Evolutionary conservation across 2,329 filamentous ascomycete genomes (phyloP), one percentile per base, ranked within the genome.

Genomic region (Sporothrix protearum): DNA sequence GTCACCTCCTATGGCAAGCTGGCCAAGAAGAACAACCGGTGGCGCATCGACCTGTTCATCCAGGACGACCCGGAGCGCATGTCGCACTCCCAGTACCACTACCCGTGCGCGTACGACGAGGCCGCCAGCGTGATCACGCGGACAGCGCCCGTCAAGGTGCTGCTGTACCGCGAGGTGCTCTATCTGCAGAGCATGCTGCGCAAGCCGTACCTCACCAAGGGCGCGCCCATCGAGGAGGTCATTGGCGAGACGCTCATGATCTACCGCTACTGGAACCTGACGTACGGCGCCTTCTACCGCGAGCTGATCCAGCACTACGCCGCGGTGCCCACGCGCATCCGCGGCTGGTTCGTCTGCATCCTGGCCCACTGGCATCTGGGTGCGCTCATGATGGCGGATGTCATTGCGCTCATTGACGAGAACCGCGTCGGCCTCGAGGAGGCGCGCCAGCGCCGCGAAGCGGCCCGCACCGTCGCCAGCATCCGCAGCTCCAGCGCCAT

Each of bases 261-360:
- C 33, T 86, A 86, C 76, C 80, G 84, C 59, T 83, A 88, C 77
- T 89, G 87, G 87, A 84, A 86, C 71, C 76, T 77, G 28, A 81
- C 82, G 0, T 87, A 88, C 73, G 82, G 82, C 1, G 80, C 80
- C 0, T 86, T 89, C 74, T 85, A 87, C 75, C 77, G 80, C 19
- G 85, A 87, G 72, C 83, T 86, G 51, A 79, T 87, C 14, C 78
- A 81, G 2, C 78, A 85, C 72, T 86, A 87, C 72, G 80, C 84
- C 42, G 75, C 77, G 0, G 81, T 89, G 0, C 85, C 86, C 1
- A 76, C 83, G 12, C 84, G 84, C 16, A 82, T 89, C 4, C 86
- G 87, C 75, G 86, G 86, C 55, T 89, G 87, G 87, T 88, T 88
- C 73, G 82, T 87, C 16, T 85, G 86, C 69, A 82, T 89, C 30